A percentile compares a stretch with the other conserved stretches of the same genome.
Conservation (phyloP, 139 green algal species). For the Picochlorum sp. region DNA sequence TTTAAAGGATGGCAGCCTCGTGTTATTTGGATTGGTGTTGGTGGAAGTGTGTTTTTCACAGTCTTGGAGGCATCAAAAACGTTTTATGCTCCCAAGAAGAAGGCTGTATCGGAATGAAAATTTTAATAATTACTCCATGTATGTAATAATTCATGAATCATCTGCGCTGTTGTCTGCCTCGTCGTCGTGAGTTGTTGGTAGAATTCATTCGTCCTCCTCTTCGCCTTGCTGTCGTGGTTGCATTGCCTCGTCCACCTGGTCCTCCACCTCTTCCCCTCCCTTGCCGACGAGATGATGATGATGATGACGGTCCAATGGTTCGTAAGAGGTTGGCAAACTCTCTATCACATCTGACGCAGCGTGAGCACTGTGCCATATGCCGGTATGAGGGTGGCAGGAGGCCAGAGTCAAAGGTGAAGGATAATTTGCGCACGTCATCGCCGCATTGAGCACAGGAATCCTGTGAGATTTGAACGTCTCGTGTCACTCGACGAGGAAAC, state of each 20-base stretch:
- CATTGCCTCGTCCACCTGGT: neutral
- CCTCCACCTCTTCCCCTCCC: neutral
- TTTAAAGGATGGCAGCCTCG: constrained; percentile 85
- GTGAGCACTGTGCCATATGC: constrained; percentile 9
- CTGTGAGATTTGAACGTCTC: neutral
- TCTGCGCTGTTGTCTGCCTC: neutral
- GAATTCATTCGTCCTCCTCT: neutral
- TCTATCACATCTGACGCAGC: constrained; percentile 21
- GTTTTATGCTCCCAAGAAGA: constrained; percentile 34
- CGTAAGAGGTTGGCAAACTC: constrained; percentile 21
- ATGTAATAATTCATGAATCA: neutral
- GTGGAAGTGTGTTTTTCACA: constrained; percentile 89
- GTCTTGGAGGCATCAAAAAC: constrained; percentile 55
- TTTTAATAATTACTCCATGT: neutral
- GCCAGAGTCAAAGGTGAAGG: constrained; percentile 13
- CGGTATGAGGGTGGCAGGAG: constrained; percentile 20
- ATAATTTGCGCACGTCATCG: neutral
- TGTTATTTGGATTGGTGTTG: constrained; percentile 93
- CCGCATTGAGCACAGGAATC: neutral
- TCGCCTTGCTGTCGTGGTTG: neutral
- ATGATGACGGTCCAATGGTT: constrained; percentile 19
- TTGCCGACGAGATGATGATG: neutral
- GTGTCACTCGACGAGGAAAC: neutral
- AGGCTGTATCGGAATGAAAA: neutral
- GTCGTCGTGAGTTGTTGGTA: too few species aligned